Percentiles rank a stretch among this genome's conserved stretches.
phyloP scores from a whole-genome alignment of 768 basidiomycete species.

The Phlebiopsis flavidoalba region DNA sequence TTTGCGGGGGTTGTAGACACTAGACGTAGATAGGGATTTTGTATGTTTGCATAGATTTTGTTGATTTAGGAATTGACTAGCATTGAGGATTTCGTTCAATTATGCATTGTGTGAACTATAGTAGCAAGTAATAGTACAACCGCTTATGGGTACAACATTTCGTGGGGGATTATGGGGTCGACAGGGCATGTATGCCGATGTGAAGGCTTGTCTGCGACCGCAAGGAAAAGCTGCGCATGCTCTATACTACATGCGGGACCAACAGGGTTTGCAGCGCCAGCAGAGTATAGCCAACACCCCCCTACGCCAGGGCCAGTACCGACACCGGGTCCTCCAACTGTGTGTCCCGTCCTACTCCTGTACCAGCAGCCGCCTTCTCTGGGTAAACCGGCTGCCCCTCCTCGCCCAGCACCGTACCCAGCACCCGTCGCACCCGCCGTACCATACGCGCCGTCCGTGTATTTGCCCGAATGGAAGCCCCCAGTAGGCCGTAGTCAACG shows the following conservation, averaged over 20 bases:
- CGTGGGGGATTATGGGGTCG: too few relatives aligned
- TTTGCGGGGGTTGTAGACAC: too few relatives aligned
- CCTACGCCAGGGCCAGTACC: not conserved
- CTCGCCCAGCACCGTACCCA: not conserved
- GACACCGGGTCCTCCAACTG: not conserved
- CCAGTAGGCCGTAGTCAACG: conserved; percentile 22
- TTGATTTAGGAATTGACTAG: too few relatives aligned
- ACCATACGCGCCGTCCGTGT: conserved; percentile 12
- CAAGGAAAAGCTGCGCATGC: too few relatives aligned
- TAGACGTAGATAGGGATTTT: too few relatives aligned
- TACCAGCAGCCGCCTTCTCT: not conserved
- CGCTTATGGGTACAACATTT: too few relatives aligned
- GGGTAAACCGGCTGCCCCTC: not conserved
- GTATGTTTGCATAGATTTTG: too few relatives aligned
- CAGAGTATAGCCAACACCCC: not conserved
- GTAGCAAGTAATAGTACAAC: too few relatives aligned
- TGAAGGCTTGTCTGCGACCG: too few relatives aligned
- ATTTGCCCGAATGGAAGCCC: conserved; percentile 21
- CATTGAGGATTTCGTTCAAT: too few relatives aligned
- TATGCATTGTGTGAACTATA: too few relatives aligned
- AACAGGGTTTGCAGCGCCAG: not conserved
- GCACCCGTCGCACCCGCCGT: not conserved
- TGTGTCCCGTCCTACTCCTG: not conserved
- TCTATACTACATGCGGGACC: not conserved
- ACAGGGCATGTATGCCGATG: too few relatives aligned